A percentile compares a stretch with the other conserved stretches of the same genome.
Evolutionary conservation across 139 green algal genomes (phyloP).

Genomic region (Micractinium sp.): DNA sequence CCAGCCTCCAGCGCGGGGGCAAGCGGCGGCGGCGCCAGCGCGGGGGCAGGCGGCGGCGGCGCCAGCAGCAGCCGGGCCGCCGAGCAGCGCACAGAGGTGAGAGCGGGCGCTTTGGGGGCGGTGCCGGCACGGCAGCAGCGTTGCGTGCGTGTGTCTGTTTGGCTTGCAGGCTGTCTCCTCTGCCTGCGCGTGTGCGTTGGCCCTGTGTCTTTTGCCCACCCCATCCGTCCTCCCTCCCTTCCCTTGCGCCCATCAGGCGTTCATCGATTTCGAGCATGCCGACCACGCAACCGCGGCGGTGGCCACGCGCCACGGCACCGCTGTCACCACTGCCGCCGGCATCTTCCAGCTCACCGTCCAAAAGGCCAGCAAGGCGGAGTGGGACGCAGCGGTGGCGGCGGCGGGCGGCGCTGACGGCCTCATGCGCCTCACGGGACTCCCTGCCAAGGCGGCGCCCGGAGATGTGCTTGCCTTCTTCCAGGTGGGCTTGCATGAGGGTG

Average conservation of each 20-base stretch:
- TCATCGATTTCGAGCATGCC: constrained; percentile 75
- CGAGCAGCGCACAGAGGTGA: not conserved
- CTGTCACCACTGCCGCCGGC: constrained; percentile 40
- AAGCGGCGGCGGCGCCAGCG: not conserved
- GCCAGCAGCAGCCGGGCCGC: not conserved
- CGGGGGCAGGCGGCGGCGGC: not conserved
- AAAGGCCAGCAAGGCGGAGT: constrained; percentile 22
- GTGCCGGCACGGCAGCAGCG: not conserved
- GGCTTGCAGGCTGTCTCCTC: not conserved
- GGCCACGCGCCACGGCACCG: constrained; percentile 37
- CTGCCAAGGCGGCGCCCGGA: constrained; percentile 65
- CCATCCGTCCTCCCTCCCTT: not conserved
- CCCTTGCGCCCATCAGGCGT: constrained; percentile 52
- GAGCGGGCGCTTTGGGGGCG: not conserved
- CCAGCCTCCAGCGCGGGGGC: not conserved
- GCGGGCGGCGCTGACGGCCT: constrained; percentile 62
- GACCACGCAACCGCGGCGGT: constrained; percentile 69
- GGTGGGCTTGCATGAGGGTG: not conserved
- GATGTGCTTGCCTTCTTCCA: constrained; percentile 74
- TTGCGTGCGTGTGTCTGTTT: not conserved
- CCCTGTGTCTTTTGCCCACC: too few species aligned
- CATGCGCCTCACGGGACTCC: constrained; percentile 76
- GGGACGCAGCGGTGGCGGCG: constrained; percentile 14
- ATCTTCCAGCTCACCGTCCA: constrained; percentile 39
- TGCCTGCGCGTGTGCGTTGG: not conserved